Evolutionary conservation across 208 protist genomes (phyloP).

Genomic region (Trypanosomatidae sp.): DNA sequence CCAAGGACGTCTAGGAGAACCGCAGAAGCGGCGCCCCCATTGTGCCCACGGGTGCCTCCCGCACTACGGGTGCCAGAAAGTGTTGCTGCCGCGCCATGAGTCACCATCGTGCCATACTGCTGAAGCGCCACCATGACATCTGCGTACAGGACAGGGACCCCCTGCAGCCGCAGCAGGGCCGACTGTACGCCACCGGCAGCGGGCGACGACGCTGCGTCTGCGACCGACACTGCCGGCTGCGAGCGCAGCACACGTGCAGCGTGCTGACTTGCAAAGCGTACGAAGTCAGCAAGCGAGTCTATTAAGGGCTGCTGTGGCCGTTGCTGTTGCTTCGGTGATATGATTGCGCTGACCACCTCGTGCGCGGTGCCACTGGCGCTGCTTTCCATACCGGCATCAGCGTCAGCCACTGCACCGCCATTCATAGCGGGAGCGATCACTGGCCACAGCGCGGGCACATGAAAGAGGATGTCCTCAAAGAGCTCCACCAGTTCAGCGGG

Average conservation of each 20-base stretch:
- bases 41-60: slow-evolving; percentile 1
- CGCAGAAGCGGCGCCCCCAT: background rate
- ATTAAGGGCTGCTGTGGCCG: background rate
- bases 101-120: slow-evolving; percentile 10
- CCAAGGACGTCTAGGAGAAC: slow-evolving; percentile 39
- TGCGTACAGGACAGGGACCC: slow-evolving; percentile 41
- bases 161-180: slow-evolving; percentile 18
- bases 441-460: slow-evolving; percentile 26
- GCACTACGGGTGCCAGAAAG: background rate
- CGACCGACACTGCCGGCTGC: background rate
- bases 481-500: slow-evolving; percentile 75
- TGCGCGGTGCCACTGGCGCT: background rate
- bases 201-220: background rate
- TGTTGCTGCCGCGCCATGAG: background rate
- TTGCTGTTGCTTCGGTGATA: background rate
- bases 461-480: slow-evolving; percentile 62
- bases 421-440: background rate
- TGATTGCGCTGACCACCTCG: background rate
- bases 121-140: slow-evolving; percentile 34
- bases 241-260: slow-evolving; percentile 11
- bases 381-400: slow-evolving; percentile 4
- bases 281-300: slow-evolving; percentile 17
- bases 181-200: background rate
- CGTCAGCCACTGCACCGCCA: background rate
- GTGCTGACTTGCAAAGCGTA: slow-evolving; percentile 8